Percentiles rank a stretch among this genome's conserved stretches.
These are phyloP conservation scores for Articulospora tetracladia DNA, from an alignment of 495 filamentous ascomycete genomes.

Conservation along the genomic window DNA sequence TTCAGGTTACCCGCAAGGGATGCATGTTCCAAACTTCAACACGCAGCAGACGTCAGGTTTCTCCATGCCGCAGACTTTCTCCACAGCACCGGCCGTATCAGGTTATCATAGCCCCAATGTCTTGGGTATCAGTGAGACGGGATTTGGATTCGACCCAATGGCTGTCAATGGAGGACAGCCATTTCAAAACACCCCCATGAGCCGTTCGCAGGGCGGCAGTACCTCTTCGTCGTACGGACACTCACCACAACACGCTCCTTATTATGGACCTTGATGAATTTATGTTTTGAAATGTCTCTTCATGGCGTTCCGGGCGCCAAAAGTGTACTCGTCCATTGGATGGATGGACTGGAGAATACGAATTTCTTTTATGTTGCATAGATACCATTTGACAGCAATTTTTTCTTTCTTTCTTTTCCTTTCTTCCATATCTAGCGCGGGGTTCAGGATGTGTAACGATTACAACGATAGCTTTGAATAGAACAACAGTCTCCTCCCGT, in stretches of 20 bases:
- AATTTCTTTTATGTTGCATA: background rate
- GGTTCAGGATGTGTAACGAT: background rate
- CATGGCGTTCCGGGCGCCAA: background rate
- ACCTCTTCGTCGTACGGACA: conserved; percentile 20
- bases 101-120: conserved; percentile 16
- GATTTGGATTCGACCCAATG: conserved; percentile 18
- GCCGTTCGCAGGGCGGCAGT: conserved; percentile 21
- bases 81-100: conserved; percentile 14
- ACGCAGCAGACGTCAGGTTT: conserved; percentile 8
- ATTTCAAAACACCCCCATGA: conserved; percentile 22
- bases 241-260: conserved; percentile 32
- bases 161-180: conserved; percentile 9
- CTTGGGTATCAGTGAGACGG: conserved; percentile 17
- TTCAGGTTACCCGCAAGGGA: conserved; percentile 7
- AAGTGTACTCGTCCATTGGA: background rate
- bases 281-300: background rate
- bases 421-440: background rate
- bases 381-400: background rate
- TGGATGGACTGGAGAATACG: background rate
- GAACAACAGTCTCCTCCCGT: background rate
- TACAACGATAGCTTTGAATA: background rate
- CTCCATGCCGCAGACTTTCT: conserved; percentile 15
- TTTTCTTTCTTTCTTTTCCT: background rate
- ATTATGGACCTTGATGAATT: conserved; percentile 16
- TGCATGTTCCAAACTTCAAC: conserved; percentile 12